Base-by-base conservation (phyloP, 345 rosid genomes). In the Turnera subulata region DNA sequence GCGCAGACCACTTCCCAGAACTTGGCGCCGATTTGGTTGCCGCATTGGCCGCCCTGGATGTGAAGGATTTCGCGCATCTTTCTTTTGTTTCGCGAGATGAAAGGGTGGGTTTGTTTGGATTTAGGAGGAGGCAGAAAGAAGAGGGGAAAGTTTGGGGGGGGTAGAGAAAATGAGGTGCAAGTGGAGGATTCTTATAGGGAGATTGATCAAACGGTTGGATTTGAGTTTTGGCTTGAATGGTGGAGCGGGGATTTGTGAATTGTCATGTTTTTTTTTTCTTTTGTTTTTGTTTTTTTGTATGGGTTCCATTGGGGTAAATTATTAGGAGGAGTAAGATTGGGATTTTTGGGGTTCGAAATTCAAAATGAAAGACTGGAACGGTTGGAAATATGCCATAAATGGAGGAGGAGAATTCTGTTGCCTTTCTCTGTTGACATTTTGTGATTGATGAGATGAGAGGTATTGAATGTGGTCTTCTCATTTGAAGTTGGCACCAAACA, bases 31-130 rank as follows among this genome's bases (percentile, higher is more conserved):
- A 73, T 67, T 39, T 73, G 73, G 68, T 69, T 74, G 50, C 75
- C 78, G 22, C 78, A 69, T 58, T 74, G 74, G 37, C 74, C 74
- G 5, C 68, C 78, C 59, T 74, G 75, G 54, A 74, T 74, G 37
- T 70, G 79, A 55, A 69, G 79, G 40, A 69, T 74, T 26, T 70
- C 79, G 11, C 72, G 65, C 72, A 74, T 69, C 42, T 51, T 66
- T n/a, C n/a, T n/a, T n/a, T n/a, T n/a, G n/a, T n/a, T n/a, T n/a
- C n/a, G n/a, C n/a, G n/a, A n/a, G n/a, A n/a, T n/a, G n/a, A n/a
- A n/a, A n/a, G n/a, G n/a, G n/a, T n/a, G n/a, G n/a, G n/a, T n/a
- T n/a, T n/a, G n/a, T n/a, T n/a, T n/a, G 20, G 9, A 13, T 37
- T 2, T 9, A 15, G 14, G 15, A 49, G 35, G 24, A 23, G 15